Evolutionary conservation across 2,329 filamentous ascomycete species (phyloP).

Genomic region (Lizonia empirigonia): DNA sequence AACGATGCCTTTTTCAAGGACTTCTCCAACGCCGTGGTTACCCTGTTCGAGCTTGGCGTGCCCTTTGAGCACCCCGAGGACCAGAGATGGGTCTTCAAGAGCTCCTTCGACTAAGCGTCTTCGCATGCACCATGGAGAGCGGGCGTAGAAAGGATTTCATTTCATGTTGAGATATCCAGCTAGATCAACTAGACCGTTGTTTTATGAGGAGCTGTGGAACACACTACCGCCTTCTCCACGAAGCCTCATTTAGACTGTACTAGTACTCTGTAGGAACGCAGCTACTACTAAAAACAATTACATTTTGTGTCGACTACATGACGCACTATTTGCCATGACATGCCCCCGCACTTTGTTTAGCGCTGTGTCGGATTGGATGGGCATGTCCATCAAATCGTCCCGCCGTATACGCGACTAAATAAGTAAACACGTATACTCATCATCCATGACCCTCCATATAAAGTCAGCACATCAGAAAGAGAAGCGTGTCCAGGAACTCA

Average conservation of each 20-base stretch:
- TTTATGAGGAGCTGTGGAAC: slow-evolving; percentile 12
- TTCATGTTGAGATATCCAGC: slow-evolving; percentile 38
- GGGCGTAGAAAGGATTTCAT: slow-evolving; percentile 20
- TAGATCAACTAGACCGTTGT: slow-evolving; percentile 33
- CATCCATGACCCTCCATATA: neutral
- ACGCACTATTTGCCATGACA: no score
- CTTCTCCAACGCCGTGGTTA: slow-evolving; percentile 77
- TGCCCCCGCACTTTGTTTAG: no score
- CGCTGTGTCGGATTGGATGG: no score
- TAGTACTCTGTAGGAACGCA: no score
- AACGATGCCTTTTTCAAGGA: slow-evolving; percentile 92
- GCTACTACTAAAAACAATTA: no score
- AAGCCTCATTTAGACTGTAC: slow-evolving; percentile 1
- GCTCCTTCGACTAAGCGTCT: slow-evolving; percentile 45
- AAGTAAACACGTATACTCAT: neutral
- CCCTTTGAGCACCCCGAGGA: slow-evolving; percentile 69
- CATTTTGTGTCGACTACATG: no score
- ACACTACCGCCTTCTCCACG: neutral
- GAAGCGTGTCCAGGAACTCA: slow-evolving; percentile 9
- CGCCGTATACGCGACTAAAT: neutral
- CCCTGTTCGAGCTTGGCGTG: slow-evolving; percentile 92
- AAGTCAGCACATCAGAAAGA: neutral
- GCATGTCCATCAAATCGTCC: neutral
- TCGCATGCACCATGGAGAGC: neutral
- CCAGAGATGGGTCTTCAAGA: slow-evolving; percentile 54